Evolutionary conservation across 2,329 filamentous ascomycete species (phyloP).

Genomic region (Paraconiothyrium brasiliense): DNA sequence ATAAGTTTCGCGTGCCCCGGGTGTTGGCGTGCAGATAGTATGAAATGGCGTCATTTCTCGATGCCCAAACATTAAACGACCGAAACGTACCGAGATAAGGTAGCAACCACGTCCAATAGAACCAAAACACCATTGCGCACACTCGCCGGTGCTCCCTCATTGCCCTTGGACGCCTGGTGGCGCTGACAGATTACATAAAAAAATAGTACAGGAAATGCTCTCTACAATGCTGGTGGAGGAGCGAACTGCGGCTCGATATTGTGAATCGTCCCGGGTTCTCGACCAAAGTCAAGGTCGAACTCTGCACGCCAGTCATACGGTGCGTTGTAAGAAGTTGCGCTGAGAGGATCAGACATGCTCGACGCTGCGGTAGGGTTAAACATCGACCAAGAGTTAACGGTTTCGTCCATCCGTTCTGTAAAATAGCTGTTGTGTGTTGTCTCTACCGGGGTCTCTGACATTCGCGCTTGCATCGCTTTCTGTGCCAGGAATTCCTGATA

Average conservation of each 20-base stretch:
- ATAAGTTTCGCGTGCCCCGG: background rate
- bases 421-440: constrained; percentile 28
- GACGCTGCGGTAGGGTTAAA: constrained; percentile 41
- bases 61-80: background rate
- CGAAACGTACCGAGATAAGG: background rate
- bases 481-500: constrained; percentile 44
- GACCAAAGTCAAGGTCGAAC: constrained; percentile 40
- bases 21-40: background rate
- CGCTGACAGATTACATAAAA: background rate
- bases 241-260: constrained; percentile 15
- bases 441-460: constrained; percentile 15
- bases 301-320: constrained; percentile 46
- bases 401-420: constrained; percentile 33
- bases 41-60: background rate
- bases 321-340: constrained; percentile 33
- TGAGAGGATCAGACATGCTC: constrained; percentile 31
- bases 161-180: background rate
- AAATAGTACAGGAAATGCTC: background rate
- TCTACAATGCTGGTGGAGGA: background rate
- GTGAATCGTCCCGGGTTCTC: constrained; percentile 23
- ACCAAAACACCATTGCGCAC: constrained; percentile 1
- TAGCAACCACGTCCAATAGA: background rate
- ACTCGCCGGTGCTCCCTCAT: background rate
- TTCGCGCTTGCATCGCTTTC: constrained; percentile 29
- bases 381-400: constrained; percentile 39